These are phyloP conservation scores for Gymnopilus junonius DNA, from an alignment of 768 basidiomycete species.

Conservation along the genomic window DNA sequence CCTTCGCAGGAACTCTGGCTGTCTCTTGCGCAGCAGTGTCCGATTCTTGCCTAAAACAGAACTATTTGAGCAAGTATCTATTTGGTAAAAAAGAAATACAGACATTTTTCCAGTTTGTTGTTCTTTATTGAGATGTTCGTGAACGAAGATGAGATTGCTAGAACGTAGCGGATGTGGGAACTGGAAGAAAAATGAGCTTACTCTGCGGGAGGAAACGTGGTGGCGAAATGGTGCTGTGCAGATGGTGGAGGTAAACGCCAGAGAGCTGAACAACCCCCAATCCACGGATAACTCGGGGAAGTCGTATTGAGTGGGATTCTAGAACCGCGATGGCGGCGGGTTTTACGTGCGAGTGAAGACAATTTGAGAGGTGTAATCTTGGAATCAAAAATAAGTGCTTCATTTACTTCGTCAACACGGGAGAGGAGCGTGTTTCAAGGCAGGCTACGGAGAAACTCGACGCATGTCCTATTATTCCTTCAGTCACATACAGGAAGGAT, in stretches of 20 bases:
- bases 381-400: constrained; percentile 1
- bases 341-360: constrained; percentile 29
- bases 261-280: constrained; percentile 14
- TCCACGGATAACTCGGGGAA: constrained; percentile 34
- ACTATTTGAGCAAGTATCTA: constrained; percentile 4
- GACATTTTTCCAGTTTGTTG: constrained; percentile 14
- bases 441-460: not conserved
- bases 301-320: constrained; percentile 31
- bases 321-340: constrained; percentile 29
- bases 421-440: constrained; percentile 11
- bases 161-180: constrained; percentile 20
- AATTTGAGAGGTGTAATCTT: constrained; percentile 26
- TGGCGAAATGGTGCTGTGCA: constrained; percentile 21
- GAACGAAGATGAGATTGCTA: constrained; percentile 12
- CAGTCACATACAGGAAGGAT: not conserved
- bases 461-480: not conserved
- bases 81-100: not conserved
- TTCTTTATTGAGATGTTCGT: not conserved
- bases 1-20: constrained; percentile 12
- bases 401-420: constrained; percentile 18
- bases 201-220: constrained; percentile 22
- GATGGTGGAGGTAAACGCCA: constrained; percentile 17
- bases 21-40: constrained; percentile 27
- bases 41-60: constrained; percentile 24
- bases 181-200: constrained; percentile 18